A percentile compares a stretch with the other conserved stretches of the same genome.
Evolutionary conservation across 78 protist species (phyloP).

Genomic region (Capsaspora owczarzaki): DNA sequence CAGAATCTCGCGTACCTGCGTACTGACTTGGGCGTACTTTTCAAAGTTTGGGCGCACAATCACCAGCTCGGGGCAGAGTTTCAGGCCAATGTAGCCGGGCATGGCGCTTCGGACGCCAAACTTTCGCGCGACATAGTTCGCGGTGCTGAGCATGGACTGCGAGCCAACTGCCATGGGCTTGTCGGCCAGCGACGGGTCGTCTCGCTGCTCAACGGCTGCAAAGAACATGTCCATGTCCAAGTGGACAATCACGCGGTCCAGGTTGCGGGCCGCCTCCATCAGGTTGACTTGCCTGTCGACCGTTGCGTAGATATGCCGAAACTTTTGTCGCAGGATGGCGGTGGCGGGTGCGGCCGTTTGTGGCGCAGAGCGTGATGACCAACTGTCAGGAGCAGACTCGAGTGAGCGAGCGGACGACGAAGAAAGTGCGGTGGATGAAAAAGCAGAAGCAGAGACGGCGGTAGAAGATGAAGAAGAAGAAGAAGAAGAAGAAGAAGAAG

Average conservation of each 20-base stretch:
- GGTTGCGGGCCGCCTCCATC: neutral
- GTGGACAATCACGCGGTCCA: slow-evolving; percentile 22
- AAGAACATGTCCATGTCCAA: slow-evolving; percentile 67
- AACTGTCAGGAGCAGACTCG: neutral
- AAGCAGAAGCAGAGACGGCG: too few species aligned
- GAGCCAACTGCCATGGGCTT: slow-evolving; percentile 64
- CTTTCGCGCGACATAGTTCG: slow-evolving; percentile 56
- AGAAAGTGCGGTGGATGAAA: too few species aligned
- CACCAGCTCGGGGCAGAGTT: slow-evolving; percentile 23
- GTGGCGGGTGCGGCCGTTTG: too few species aligned
- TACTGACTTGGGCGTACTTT: slow-evolving; percentile 5
- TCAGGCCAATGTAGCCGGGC: slow-evolving; percentile 49
- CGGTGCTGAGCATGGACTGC: slow-evolving; percentile 47
- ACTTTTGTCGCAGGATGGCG: too few species aligned
- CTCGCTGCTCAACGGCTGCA: slow-evolving; percentile 48
- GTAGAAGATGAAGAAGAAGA: too few species aligned
- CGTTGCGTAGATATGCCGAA: too few species aligned
- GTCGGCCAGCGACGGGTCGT: slow-evolving; percentile 38
- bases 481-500: too few species aligned
- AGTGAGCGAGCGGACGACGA: too few species aligned
- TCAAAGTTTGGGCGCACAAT: slow-evolving; percentile 14
- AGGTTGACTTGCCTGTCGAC: neutral
- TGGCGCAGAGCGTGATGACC: neutral
- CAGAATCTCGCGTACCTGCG: neutral
- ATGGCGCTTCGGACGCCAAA: slow-evolving; percentile 67